Percentiles rank a stretch among this genome's conserved stretches.
Evolutionary conservation across 805 yeast genomes (phyloP).

Genomic region (Candida oleophila): DNA sequence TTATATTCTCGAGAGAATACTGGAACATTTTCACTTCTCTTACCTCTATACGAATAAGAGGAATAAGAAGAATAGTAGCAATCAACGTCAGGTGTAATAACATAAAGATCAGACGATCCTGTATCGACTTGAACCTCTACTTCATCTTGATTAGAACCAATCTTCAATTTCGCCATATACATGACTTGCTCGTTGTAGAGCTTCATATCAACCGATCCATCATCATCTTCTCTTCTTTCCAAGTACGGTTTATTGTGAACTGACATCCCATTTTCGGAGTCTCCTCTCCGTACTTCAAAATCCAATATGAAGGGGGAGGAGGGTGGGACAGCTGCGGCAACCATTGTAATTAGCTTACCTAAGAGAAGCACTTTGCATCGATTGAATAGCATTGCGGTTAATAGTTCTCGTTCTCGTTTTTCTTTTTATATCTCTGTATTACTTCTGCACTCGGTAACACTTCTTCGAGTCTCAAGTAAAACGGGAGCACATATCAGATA

Average conservation of each 20-base stretch:
- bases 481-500: no score
- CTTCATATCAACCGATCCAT: conserved; percentile 16
- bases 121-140: conserved; percentile 37
- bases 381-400: no score
- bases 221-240: background rate
- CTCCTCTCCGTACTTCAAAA: background rate
- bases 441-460: no score
- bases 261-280: background rate
- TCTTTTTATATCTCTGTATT: no score
- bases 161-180: conserved; percentile 23
- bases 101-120: conserved; percentile 44
- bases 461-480: no score
- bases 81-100: conserved; percentile 29
- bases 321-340: no score
- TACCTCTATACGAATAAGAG: background rate
- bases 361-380: no score
- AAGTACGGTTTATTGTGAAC: background rate
- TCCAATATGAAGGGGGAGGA: background rate
- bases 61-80: conserved; percentile 16
- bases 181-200: conserved; percentile 26
- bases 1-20: background rate
- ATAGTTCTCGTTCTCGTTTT: no score
- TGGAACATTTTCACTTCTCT: background rate
- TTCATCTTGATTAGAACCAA: conserved; percentile 30
- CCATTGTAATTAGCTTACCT: no score